Percentiles rank a stretch among this genome's conserved stretches.
Evolutionary conservation across 2,329 filamentous ascomycete species (phyloP).

Genomic region (Diaporthe amygdali): DNA sequence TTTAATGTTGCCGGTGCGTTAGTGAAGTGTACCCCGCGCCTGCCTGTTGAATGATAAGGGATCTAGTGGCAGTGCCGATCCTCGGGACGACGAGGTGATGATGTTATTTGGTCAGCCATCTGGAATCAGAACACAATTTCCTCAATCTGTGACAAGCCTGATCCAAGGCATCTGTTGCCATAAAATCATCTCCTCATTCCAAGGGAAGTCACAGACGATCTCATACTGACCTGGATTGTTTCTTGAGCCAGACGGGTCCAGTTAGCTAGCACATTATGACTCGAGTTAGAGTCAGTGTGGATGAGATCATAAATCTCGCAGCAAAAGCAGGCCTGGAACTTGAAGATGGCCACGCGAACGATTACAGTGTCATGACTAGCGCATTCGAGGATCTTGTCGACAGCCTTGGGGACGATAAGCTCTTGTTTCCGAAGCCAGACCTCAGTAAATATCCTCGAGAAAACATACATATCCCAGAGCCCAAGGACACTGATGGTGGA

Average conservation of each 20-base stretch:
- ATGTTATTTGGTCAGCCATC: background rate
- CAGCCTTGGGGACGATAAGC: constrained; percentile 12
- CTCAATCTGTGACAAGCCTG: background rate
- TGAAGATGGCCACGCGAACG: constrained; percentile 7
- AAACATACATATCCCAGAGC: constrained; percentile 7
- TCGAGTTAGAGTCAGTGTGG: background rate
- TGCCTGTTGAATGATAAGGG: background rate
- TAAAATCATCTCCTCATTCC: background rate
- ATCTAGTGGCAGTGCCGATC: background rate
- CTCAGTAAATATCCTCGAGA: constrained; percentile 15
- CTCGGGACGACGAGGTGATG: background rate
- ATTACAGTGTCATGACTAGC: constrained; percentile 14
- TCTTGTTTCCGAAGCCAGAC: constrained; percentile 18
- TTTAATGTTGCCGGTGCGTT: background rate
- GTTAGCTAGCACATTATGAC: background rate
- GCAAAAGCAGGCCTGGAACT: constrained; percentile 18
- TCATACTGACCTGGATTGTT: too few species aligned
- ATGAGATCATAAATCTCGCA: constrained; percentile 14
- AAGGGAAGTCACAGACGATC: background rate
- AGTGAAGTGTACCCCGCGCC: background rate
- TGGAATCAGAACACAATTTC: background rate
- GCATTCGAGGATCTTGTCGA: constrained; percentile 9
- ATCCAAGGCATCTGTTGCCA: background rate
- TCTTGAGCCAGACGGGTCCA: too few species aligned
- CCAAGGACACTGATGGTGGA: constrained; percentile 4